These are phyloP conservation scores for Talaromyces sp. DNA, from an alignment of 2,329 filamentous ascomycete species.

Conservation along the genomic window DNA sequence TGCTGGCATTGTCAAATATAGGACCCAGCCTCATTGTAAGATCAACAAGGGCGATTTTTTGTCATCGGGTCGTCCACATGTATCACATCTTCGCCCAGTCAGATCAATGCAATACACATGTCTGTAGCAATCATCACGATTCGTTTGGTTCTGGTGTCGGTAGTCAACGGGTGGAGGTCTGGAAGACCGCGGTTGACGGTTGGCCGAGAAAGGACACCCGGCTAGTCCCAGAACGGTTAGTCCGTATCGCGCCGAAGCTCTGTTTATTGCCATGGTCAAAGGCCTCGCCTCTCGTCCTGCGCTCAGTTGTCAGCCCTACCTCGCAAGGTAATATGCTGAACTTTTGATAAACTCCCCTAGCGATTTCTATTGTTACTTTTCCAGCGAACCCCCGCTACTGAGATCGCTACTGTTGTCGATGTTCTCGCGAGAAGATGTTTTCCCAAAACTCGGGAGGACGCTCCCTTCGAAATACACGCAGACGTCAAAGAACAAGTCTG, in stretches of 20 bases:
- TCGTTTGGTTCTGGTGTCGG: background rate
- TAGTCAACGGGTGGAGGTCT: background rate
- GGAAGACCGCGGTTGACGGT: background rate
- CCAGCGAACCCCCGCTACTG: background rate
- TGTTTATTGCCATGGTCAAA: background rate
- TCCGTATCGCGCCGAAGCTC: background rate
- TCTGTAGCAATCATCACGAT: background rate
- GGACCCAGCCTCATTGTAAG: constrained; percentile 4
- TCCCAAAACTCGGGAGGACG: constrained; percentile 26
- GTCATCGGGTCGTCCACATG: background rate
- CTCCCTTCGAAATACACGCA: constrained; percentile 31
- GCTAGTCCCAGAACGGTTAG: background rate
- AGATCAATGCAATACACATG: background rate
- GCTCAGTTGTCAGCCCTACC: background rate
- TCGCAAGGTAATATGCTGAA: background rate
- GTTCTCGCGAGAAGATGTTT: constrained; percentile 29
- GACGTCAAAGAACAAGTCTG: constrained; percentile 38
- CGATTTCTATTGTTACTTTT: background rate
- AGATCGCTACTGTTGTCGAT: background rate
- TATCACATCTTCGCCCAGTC: background rate
- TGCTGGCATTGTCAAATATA: constrained; percentile 5
- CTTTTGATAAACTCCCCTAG: background rate
- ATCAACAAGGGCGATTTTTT: background rate
- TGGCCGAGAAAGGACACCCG: background rate
- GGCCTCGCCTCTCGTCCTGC: background rate